Evolutionary conservation across 306 rosid species (phyloP).

Genomic region (Prunus mongolica): DNA sequence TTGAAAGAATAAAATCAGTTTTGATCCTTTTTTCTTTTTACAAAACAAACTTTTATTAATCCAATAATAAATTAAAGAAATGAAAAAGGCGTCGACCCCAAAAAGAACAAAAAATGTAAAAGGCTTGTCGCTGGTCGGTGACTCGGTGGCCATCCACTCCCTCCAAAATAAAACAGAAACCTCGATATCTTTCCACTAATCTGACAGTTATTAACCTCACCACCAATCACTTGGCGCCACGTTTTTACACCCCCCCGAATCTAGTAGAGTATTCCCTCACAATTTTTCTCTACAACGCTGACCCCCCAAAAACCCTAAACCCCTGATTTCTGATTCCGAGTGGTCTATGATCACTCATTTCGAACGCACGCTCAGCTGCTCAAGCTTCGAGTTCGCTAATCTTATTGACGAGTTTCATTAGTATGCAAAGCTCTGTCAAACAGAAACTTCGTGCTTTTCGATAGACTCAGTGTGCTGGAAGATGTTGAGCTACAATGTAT

Average conservation of each 20-base stretch:
- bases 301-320: conserved; percentile 17
- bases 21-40: too few species aligned
- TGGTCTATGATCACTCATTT: background rate
- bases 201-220: background rate
- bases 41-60: too few species aligned
- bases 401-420: background rate
- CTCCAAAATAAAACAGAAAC: background rate
- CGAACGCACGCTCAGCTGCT: background rate
- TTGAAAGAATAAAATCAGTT: too few species aligned
- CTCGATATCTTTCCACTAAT: background rate
- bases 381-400: background rate
- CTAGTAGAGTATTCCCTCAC: background rate
- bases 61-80: too few species aligned
- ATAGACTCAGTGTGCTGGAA: background rate
- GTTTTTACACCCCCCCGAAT: background rate
- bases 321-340: background rate
- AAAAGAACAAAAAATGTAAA: background rate
- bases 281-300: background rate
- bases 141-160: background rate
- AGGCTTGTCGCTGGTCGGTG: background rate
- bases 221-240: conserved; percentile 15
- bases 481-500: conserved; percentile 25
- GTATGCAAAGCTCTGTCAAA: background rate
- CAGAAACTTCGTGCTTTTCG: background rate
- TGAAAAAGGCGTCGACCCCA: too few species aligned